Base-by-base conservation (phyloP, 306 rosid species). In the Corylus americana region DNA sequence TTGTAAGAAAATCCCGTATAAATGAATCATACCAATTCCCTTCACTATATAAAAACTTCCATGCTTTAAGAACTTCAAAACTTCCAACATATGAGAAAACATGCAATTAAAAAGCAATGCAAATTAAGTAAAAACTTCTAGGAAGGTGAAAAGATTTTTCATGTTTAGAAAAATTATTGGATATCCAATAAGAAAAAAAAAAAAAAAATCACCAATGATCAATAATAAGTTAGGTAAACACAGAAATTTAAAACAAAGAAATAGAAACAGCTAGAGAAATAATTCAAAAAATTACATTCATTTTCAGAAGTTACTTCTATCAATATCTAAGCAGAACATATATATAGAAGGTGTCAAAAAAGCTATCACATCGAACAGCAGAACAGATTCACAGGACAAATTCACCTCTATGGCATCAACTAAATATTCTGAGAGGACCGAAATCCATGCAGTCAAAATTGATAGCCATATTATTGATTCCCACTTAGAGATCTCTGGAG, bases 391-490 rank as follows among this genome's bases (percentile, higher is more conserved):
- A 79, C 14, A 69, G 49, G 35, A 25, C 13, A 59, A n/a, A 49
- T 49, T 35, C 53, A 92, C 98, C 95, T 94, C 89, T 64, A 92
- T 89, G 27, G 96, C 91, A 59, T 87, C 86, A 76, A 94, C 96
- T 74, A 89, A 81, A 75, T 92, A 90, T 84, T 90, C 93, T 5
- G 96, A 92, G 72, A 93, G 76, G 74, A 92, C 51, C 39, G 98
- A 87, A 83, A 92, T 87, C 87, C 93, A 88, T 71, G 83, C 85
- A 16, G 96, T 92, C 90, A 94, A 78, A 80, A 94, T 86, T 20
- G 54, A 84, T 79, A 93, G 93, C 98, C 97, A 93, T 64, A 90
- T 86, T 82, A 91, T 55, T 64, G 97, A 87, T 84, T 91, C 98
- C 93, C 97, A 93, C 81, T 85, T 91, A 66, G 95, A 89, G 64